Evolutionary conservation across 2,329 filamentous ascomycete species (phyloP).

Genomic region (Pseudogymnoascus sp.): DNA sequence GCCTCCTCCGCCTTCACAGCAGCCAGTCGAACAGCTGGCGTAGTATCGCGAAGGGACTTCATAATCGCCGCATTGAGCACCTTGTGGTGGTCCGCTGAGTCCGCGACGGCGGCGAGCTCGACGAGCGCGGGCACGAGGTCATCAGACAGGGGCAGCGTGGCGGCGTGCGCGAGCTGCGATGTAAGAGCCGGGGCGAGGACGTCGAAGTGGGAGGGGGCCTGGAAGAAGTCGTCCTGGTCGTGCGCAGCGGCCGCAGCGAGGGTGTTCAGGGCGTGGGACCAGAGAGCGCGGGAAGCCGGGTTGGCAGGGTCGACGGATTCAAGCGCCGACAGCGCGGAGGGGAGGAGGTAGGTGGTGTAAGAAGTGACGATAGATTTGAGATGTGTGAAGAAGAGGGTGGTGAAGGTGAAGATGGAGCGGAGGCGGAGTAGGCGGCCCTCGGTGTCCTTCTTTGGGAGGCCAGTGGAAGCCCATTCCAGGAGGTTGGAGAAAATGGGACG

Average conservation of each 20-base stretch:
- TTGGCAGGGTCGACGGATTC: slow-evolving; percentile 35
- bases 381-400: slow-evolving; percentile 69
- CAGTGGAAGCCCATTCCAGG: slow-evolving; percentile 67
- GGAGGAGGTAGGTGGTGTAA: slow-evolving; percentile 79
- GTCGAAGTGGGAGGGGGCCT: slow-evolving; percentile 77
- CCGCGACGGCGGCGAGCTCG: slow-evolving; percentile 69
- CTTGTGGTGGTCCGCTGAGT: slow-evolving; percentile 85
- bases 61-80: slow-evolving; percentile 73
- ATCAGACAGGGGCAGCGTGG: slow-evolving; percentile 33
- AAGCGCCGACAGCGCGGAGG: slow-evolving; percentile 61
- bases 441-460: slow-evolving; percentile 52
- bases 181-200: slow-evolving; percentile 62
- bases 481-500: slow-evolving; percentile 79
- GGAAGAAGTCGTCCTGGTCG: slow-evolving; percentile 95
- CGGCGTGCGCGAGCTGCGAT: slow-evolving; percentile 50
- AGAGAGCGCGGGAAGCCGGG: slow-evolving; percentile 49
- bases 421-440: slow-evolving; percentile 52
- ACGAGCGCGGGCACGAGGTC: slow-evolving; percentile 67
- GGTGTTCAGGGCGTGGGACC: slow-evolving; percentile 60
- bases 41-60: slow-evolving; percentile 66
- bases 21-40: slow-evolving; percentile 63
- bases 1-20: slow-evolving; percentile 74
- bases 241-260: slow-evolving; percentile 71
- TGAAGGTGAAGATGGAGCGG: slow-evolving; percentile 73
- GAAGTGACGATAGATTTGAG: slow-evolving; percentile 91